These are phyloP conservation scores for Platanthera zijinensis DNA, from an alignment of 106 monocot species.

Conservation along the genomic window DNA sequence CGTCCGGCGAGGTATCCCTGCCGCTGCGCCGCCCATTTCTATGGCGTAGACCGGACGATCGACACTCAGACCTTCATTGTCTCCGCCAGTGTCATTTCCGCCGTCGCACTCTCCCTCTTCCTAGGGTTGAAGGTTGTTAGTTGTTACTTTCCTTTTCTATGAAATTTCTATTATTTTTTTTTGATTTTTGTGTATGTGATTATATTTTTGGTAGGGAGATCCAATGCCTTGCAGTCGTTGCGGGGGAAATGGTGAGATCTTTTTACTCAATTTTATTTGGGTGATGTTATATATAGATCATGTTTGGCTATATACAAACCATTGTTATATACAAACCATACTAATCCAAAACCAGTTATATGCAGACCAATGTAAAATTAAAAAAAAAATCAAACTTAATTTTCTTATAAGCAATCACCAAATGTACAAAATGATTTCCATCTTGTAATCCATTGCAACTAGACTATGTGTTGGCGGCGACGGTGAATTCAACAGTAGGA, in stretches of 20 bases:
- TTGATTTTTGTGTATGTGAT: neutral
- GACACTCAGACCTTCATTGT: conserved; percentile 70
- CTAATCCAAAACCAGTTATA: too few species aligned
- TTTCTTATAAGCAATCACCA: too few species aligned
- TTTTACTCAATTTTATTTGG: too few species aligned
- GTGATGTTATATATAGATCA: too few species aligned
- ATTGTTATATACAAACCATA: too few species aligned
- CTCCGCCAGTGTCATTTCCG: conserved; percentile 46
- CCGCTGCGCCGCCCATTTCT: conserved; percentile 13
- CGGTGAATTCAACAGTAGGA: too few species aligned
- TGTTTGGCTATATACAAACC: too few species aligned
- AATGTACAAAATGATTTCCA: too few species aligned
- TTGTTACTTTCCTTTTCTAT: neutral
- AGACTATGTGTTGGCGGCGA: too few species aligned
- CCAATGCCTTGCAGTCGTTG: conserved; percentile 57
- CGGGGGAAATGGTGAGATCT: conserved; percentile 57
- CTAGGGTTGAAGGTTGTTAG: conserved; percentile 51
- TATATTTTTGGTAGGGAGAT: conserved; percentile 45
- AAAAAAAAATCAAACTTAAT: too few species aligned
- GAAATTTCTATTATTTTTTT: neutral
- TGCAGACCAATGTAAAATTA: too few species aligned
- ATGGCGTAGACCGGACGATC: conserved; percentile 27
- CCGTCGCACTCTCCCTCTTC: conserved; percentile 56
- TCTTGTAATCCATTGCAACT: too few species aligned
- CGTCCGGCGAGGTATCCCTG: neutral